Base-by-base conservation (phyloP, 2,329 filamentous ascomycete species). In the Apiospora marii region DNA sequence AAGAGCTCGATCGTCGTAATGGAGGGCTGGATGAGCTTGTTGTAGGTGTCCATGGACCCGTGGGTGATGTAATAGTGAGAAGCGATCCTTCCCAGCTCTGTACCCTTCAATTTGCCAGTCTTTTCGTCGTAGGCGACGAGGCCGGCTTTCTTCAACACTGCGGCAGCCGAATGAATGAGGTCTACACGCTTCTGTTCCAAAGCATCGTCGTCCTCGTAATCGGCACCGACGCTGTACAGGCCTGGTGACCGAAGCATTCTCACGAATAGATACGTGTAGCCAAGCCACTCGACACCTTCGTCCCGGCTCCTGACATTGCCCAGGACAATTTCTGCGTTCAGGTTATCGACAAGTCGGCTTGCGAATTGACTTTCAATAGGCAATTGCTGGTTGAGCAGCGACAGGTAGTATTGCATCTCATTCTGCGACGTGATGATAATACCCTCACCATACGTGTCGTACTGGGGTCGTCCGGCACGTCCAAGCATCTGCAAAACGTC, bases 11-110 rank as follows among this genome's bases (percentile, higher is more conserved):
- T 98, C 7, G 94, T 94, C 37, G 93, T 94, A 77, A 98, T 96
- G 14, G 93, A 94, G 19, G 96, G 95, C 80, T 98, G 95, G 68
- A 99, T 94, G 76, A 98, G 92, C 80, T 93, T 94, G 81, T 98
- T 98, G 85, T 99, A 99, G 0, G 94, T 98, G 76, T 96, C 89
- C 96, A 99, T 99, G 19, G 96, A 98, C 77, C 91, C 94, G 82
- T 98, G 92, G 0, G 95, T 96, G 79, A 99, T 98, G 85, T 99
- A 99, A 86, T 99, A 99, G 82, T 99, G 96, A 19, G 96, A 98
- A 7, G 97, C 93, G 77, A 99, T 97, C 58, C 96, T 92, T 70
- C 97, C 96, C 71, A 99, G 91, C 82, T 99, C 96, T 0, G 96
- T 99, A 4, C 94, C 90, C 82, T 97, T 95, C 44, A 99, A 84